Percentiles rank a stretch among this genome's conserved stretches.
These are phyloP conservation scores for Tulasnella calospora DNA, from an alignment of 768 basidiomycete species.

Conservation along the genomic window DNA sequence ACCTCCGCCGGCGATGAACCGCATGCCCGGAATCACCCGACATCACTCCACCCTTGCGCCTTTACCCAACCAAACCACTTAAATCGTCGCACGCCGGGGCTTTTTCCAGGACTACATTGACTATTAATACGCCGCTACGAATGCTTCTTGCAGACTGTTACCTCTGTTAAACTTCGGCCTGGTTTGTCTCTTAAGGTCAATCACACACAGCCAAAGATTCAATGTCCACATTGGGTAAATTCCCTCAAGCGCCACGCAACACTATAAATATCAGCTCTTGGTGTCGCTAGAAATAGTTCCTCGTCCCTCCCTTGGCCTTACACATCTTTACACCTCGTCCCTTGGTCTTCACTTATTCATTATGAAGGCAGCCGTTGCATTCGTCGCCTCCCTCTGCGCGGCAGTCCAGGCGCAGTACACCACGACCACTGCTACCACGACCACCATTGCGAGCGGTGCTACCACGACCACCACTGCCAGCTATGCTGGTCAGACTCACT, in stretches of 20 bases:
- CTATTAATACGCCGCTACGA: background rate
- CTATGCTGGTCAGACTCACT: too few species aligned
- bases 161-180: background rate
- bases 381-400: constrained; percentile 30
- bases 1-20: too few species aligned
- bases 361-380: constrained; percentile 18
- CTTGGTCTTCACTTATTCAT: too few species aligned
- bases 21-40: too few species aligned
- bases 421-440: too few species aligned
- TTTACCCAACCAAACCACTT: background rate
- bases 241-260: too few species aligned
- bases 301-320: background rate
- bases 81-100: background rate
- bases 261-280: too few species aligned
- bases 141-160: background rate
- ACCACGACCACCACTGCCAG: too few species aligned
- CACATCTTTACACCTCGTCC: too few species aligned
- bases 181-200: background rate
- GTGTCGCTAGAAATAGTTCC: too few species aligned
- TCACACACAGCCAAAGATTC: too few species aligned
- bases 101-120: background rate
- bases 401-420: constrained; percentile 39
- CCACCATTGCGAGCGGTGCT: background rate
- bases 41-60: too few species aligned
- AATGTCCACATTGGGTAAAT: background rate